Evolutionary conservation across 2,329 filamentous ascomycete species (phyloP), one percentile per base, ranked within the genome.

Genomic region (Diplodia intermedia): DNA sequence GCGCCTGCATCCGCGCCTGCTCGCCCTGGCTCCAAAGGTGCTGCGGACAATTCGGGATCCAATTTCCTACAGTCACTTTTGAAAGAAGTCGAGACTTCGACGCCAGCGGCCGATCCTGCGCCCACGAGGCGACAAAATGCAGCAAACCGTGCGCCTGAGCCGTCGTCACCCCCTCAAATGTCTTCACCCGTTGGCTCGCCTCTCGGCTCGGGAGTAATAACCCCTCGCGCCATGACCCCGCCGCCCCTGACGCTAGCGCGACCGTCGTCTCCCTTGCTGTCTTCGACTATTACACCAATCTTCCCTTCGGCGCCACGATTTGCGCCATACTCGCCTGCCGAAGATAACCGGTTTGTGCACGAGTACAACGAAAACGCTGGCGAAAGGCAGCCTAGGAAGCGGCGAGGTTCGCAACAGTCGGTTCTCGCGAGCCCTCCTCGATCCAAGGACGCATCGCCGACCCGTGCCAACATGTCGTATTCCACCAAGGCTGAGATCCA

Each of bases 401-500:
- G 70, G 61, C 72, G 74, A 20, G 66, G 47, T 15, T 67, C 73
- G 8, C 72, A 77, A 31, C 73, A 74, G 54, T 73, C 77, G 43
- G 73, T 72, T 20, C 71, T 77, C 7, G 81, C 69, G 74, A 82
- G 77, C 71, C 79, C 79, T 70, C 76, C 79, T 20, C 83, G 86
- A 33, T 87, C 88, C 7, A 73, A 85, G 54, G 89, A 94, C 54
- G 83, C 84, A 1, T 93, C 91, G n/a, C 91, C 91, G 8, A 86
- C 85, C 2, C 88, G 90, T 40, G 77, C 83, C 8, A 81, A 81
- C 7, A 86, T 97, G 73, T 91, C 94, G 0, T 88, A 93, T 29
- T 90, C 92, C 71, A 91, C 92, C 71, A 99, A 99, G 79, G 89
- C 92, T 72, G 93, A 89, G 75, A 91, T 99, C 71, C 94, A 93